These are phyloP conservation scores for Cladosporium sp. DNA, from an alignment of 2,329 filamentous ascomycete genomes.

Conservation along the genomic window DNA sequence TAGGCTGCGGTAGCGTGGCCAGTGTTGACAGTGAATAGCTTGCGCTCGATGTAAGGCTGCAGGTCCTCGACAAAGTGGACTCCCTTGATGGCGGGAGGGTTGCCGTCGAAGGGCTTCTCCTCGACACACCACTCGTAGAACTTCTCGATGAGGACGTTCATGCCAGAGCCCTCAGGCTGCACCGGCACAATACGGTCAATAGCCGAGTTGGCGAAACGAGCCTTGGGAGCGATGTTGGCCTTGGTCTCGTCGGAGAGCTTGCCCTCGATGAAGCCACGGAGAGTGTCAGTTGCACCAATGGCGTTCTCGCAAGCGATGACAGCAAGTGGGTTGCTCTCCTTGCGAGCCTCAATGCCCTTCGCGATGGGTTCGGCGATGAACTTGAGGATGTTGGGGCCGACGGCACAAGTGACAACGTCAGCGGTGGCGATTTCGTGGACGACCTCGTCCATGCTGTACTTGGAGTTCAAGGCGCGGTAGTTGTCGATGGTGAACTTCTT, in stretches of 20 bases:
- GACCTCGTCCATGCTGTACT: slow-evolving; percentile 76
- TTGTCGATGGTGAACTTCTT: slow-evolving; percentile 82
- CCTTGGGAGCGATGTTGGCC: slow-evolving; percentile 68
- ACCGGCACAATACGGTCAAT: slow-evolving; percentile 98
- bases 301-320: slow-evolving; percentile 99
- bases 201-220: slow-evolving; percentile 93
- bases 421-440: slow-evolving; percentile 83
- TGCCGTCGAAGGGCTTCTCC: slow-evolving; percentile 72
- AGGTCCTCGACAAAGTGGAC: slow-evolving; percentile 93
- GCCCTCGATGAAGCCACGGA: slow-evolving; percentile 71
- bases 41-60: slow-evolving; percentile 95
- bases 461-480: slow-evolving; percentile 96
- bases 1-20: slow-evolving; percentile 95
- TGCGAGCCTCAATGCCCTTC: slow-evolving; percentile 82
- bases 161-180: slow-evolving; percentile 74
- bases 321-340: slow-evolving; percentile 66
- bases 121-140: slow-evolving; percentile 99
- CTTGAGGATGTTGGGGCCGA: slow-evolving; percentile 92
- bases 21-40: slow-evolving; percentile 99
- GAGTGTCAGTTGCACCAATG: slow-evolving; percentile 88
- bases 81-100: slow-evolving; percentile 74
- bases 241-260: slow-evolving; percentile 70
- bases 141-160: slow-evolving; percentile 94
- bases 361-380: slow-evolving; percentile 96
- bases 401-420: slow-evolving; percentile 92